Evolutionary conservation across 2,329 filamentous ascomycete species (phyloP).

Genomic region (Microcyclosporella mali): DNA sequence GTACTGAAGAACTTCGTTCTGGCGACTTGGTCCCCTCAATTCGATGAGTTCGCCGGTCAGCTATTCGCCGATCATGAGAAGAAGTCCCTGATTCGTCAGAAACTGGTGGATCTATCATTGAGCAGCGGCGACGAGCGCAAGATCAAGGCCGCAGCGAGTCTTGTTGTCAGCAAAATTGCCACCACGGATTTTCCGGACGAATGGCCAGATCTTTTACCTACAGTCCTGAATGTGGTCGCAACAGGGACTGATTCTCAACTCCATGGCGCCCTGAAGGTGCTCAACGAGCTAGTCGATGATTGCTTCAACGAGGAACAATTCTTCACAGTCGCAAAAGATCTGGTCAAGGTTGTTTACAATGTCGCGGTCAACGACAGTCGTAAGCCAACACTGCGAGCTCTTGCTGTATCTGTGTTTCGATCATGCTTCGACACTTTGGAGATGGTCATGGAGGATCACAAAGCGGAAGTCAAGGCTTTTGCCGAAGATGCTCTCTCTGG

Average conservation of each 20-base stretch:
- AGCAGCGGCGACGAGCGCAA: conserved; percentile 70
- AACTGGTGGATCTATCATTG: conserved; percentile 70
- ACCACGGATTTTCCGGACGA: conserved; percentile 87
- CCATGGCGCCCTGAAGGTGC: conserved; percentile 81
- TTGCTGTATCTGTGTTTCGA: conserved; percentile 85
- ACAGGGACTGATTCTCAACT: conserved; percentile 71
- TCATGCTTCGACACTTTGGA: conserved; percentile 92
- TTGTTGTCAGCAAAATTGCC: conserved; percentile 88
- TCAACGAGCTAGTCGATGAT: conserved; percentile 86
- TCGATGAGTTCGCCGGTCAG: conserved; percentile 63
- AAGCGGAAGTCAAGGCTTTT: conserved; percentile 77
- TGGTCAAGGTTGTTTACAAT: conserved; percentile 76
- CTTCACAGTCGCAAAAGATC: conserved; percentile 78
- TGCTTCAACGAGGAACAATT: conserved; percentile 92
- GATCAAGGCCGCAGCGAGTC: conserved; percentile 83
- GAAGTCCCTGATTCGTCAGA: conserved; percentile 66
- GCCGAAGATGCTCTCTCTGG: conserved; percentile 72
- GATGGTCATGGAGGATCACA: conserved; percentile 92
- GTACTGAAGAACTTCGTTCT: conserved; percentile 77
- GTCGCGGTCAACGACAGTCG: conserved; percentile 71
- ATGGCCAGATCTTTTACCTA: conserved; percentile 84
- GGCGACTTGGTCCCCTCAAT: conserved; percentile 72
- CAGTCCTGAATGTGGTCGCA: conserved; percentile 70
- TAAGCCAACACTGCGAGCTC: conserved; percentile 65
- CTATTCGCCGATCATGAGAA: conserved; percentile 62